A percentile compares a stretch with the other conserved stretches of the same genome.
Conservation (phyloP, 352 stramenopile genomes). For the Phytopythium oedochilum region DNA sequence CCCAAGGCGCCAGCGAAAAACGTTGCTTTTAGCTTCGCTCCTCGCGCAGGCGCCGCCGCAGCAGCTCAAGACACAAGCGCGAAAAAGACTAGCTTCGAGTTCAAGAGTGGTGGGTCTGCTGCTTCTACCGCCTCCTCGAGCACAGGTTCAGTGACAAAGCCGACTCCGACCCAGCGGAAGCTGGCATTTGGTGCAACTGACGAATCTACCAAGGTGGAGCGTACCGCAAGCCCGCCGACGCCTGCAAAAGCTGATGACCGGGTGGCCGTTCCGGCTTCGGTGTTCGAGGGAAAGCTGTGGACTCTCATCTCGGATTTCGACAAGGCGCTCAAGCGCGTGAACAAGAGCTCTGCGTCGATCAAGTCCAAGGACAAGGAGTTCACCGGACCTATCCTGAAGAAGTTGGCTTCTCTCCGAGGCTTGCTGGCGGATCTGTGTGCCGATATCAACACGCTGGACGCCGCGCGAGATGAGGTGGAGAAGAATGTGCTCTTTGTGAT, state of each 20-base stretch:
- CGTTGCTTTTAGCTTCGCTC: slow-evolving; percentile 16
- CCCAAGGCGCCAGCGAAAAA: slow-evolving; percentile 14
- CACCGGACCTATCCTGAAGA: slow-evolving; percentile 17
- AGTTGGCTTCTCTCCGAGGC: slow-evolving; percentile 28
- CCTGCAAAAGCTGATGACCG: background rate
- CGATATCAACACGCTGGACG: slow-evolving; percentile 52
- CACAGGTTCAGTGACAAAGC: background rate
- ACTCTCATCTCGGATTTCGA: slow-evolving; percentile 72
- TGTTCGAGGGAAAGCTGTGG: slow-evolving; percentile 62
- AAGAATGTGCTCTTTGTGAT: slow-evolving; percentile 78
- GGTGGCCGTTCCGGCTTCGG: slow-evolving; percentile 20
- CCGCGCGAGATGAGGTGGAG: slow-evolving; percentile 52
- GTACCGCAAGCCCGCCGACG: background rate
- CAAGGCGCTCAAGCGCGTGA: slow-evolving; percentile 45
- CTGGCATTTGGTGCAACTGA: slow-evolving; percentile 16
- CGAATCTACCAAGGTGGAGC: background rate
- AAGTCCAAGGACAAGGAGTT: slow-evolving; percentile 31
- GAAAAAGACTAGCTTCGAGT: background rate
- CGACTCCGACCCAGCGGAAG: slow-evolving; percentile 19
- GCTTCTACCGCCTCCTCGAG: background rate
- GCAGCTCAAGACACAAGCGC: slow-evolving; percentile 5
- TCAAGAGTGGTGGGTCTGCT: background rate
- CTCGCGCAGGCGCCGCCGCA: slow-evolving; percentile 8
- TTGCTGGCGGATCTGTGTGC: slow-evolving; percentile 36
- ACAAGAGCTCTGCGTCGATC: slow-evolving; percentile 25